phyloP scores from a whole-genome alignment of 2,329 filamentous ascomycete species.

The Onygenales sp. region DNA sequence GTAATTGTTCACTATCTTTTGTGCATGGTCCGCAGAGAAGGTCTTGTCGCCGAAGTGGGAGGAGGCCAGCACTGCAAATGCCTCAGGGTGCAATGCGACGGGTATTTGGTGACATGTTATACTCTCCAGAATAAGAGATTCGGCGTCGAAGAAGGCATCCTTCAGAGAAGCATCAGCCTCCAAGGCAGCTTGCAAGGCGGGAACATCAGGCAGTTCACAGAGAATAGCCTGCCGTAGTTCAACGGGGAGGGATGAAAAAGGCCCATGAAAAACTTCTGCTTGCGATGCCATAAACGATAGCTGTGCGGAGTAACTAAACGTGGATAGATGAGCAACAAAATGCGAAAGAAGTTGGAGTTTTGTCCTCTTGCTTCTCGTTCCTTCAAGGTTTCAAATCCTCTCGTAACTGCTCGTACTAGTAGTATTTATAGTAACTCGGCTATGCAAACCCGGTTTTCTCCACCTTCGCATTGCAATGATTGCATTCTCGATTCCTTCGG shows the following conservation, averaged over 20 bases:
- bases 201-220: constrained; percentile 5
- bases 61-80: constrained; percentile 4
- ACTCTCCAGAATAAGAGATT: neutral
- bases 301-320: too few species aligned
- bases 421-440: too few species aligned
- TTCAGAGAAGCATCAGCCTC: constrained; percentile 4
- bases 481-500: too few species aligned
- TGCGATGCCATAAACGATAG: too few species aligned
- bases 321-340: too few species aligned
- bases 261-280: neutral
- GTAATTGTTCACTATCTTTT: constrained; percentile 1
- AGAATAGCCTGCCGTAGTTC: constrained; percentile 7
- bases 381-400: too few species aligned
- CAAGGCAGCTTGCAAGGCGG: constrained; percentile 5
- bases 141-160: constrained; percentile 1
- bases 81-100: constrained; percentile 2
- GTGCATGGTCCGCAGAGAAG: constrained; percentile 1
- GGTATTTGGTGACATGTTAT: constrained; percentile 3
- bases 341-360: too few species aligned
- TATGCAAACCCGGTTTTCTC: too few species aligned
- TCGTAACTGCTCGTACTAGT: too few species aligned
- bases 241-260: constrained; percentile 4
- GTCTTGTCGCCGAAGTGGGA: neutral
- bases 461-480: too few species aligned
- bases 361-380: too few species aligned